Percentiles rank a stretch among this genome's conserved stretches.
phyloP scores from a whole-genome alignment of 441 rosid species.

The Monsonia emarginata region DNA sequence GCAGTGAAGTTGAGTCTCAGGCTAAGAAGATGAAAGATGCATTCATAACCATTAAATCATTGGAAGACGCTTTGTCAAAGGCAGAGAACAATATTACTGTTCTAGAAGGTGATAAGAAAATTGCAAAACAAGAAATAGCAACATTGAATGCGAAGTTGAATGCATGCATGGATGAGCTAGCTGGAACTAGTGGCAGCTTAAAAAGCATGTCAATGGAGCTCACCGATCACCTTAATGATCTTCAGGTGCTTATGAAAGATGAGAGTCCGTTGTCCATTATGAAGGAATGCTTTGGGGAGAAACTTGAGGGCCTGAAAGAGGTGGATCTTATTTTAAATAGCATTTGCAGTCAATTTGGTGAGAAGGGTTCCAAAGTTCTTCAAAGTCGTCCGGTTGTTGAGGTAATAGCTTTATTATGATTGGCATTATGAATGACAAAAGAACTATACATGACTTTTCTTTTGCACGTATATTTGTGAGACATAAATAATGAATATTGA shows the following conservation, averaged over 20 bases:
- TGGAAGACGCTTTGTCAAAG: constrained; percentile 53
- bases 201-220: constrained; percentile 52
- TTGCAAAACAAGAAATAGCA: constrained; percentile 52
- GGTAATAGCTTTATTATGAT: constrained; percentile 30
- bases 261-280: constrained; percentile 32
- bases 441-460: neutral
- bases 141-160: constrained; percentile 54
- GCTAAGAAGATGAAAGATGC: constrained; percentile 42
- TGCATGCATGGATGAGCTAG: constrained; percentile 71
- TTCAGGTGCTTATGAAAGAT: constrained; percentile 50
- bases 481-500: neutral
- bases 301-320: constrained; percentile 45
- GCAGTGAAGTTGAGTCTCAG: constrained; percentile 44
- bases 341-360: constrained; percentile 26
- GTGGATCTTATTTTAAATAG: constrained; percentile 45
- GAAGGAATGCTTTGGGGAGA: constrained; percentile 42
- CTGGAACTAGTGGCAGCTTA: constrained; percentile 53
- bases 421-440: neutral
- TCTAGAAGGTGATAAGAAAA: constrained; percentile 50
- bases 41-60: constrained; percentile 37
- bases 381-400: constrained; percentile 28
- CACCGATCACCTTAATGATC: constrained; percentile 37
- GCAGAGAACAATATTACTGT: constrained; percentile 41
- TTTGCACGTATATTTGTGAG: neutral
- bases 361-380: constrained; percentile 26